phyloP scores from a whole-genome alignment of 176 grass and related monocot species.

The Cenchrus fungigraminus region DNA sequence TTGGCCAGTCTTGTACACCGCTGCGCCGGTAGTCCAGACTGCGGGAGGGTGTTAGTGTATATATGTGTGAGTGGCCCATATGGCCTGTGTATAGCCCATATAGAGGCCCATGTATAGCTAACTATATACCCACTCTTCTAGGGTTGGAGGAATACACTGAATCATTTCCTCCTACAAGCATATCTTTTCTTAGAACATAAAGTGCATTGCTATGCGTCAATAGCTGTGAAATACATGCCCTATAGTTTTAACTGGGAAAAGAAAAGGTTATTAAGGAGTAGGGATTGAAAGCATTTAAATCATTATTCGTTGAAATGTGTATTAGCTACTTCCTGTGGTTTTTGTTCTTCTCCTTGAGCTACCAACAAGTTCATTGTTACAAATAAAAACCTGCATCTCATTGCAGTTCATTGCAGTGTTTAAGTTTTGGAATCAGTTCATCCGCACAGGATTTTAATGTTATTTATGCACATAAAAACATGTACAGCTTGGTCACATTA shows the following conservation, averaged over 20 bases:
- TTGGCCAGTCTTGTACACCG: too few relatives aligned
- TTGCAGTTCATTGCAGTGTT: neutral
- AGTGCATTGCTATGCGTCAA: neutral
- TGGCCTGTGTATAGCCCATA: too few relatives aligned
- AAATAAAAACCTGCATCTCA: neutral
- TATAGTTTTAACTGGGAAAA: neutral
- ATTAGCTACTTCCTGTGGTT: neutral
- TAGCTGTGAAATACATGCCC: constrained; percentile 16
- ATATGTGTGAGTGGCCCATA: too few relatives aligned
- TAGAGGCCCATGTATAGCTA: too few relatives aligned
- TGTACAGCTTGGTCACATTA: neutral
- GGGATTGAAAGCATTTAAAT: neutral
- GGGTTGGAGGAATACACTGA: too few relatives aligned
- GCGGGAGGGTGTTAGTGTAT: too few relatives aligned
- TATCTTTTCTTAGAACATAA: neutral
- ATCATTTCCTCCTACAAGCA: too few relatives aligned
- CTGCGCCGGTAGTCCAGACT: too few relatives aligned
- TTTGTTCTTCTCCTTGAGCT: neutral
- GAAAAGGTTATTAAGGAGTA: neutral
- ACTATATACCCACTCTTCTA: too few relatives aligned
- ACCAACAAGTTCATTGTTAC: neutral
- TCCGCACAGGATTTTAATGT: neutral
- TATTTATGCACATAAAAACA: neutral
- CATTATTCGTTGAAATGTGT: neutral
- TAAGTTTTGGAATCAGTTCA: neutral